These are phyloP conservation scores for Eremothecium coryli DNA, from an alignment of 1,139 yeast species.

Conservation along the genomic window DNA sequence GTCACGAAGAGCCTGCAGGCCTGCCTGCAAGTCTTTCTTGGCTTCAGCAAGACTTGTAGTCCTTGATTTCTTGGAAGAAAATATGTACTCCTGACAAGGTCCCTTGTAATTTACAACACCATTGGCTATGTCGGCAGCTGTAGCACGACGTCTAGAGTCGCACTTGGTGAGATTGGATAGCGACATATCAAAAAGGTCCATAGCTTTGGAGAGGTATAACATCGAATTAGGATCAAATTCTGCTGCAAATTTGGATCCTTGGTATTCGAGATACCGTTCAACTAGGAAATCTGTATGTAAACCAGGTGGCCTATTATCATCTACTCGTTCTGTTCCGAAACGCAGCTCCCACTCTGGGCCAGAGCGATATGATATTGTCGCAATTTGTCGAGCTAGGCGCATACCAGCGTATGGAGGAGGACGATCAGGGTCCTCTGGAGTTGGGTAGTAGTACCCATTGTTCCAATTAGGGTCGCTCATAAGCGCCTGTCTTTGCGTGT, in stretches of 20 bases:
- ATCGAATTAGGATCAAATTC: constrained; percentile 90
- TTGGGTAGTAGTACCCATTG: constrained; percentile 70
- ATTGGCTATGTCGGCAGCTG: constrained; percentile 30
- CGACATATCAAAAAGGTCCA: constrained; percentile 90
- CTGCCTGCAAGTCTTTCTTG: constrained; percentile 50
- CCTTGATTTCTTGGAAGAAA: constrained; percentile 20
- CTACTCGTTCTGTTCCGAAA: constrained; percentile 82
- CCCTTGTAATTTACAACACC: constrained; percentile 34
- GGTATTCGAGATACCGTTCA: constrained; percentile 88
- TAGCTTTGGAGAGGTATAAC: constrained; percentile 79
- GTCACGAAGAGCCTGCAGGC: constrained; percentile 54
- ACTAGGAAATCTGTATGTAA: constrained; percentile 87
- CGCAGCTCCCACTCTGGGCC: constrained; percentile 97
- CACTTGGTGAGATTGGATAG: constrained; percentile 39
- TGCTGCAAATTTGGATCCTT: constrained; percentile 85
- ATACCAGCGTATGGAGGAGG: constrained; percentile 90
- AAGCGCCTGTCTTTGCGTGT: constrained; percentile 82
- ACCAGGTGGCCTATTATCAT: constrained; percentile 71
- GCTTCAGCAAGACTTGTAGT: constrained; percentile 44
- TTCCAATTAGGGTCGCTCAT: constrained; percentile 96
- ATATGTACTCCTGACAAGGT: constrained; percentile 38
- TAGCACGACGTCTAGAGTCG: constrained; percentile 32
- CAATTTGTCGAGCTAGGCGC: constrained; percentile 89
- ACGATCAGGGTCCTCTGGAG: constrained; percentile 31
- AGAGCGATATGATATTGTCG: constrained; percentile 86